Evolutionary conservation across 345 rosid genomes (phyloP).

Genomic region (Syzygium grande): DNA sequence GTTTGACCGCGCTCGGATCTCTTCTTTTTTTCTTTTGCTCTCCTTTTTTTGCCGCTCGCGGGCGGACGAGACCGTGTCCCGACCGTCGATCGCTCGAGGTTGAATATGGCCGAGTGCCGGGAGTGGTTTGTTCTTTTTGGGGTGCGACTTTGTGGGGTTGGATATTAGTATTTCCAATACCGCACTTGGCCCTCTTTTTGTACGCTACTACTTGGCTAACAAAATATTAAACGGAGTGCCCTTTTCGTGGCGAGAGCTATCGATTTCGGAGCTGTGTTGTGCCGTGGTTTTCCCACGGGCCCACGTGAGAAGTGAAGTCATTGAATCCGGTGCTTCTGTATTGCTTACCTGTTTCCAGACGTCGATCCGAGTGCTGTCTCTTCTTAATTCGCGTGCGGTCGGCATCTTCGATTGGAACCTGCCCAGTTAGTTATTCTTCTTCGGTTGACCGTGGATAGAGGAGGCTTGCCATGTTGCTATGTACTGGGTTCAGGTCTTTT

Average conservation of each 20-base stretch:
- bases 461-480: background rate
- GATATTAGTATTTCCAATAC: background rate
- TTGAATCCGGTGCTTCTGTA: background rate
- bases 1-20: slow-evolving; percentile 4
- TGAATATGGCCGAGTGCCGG: too few species aligned
- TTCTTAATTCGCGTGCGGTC: background rate
- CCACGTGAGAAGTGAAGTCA: background rate
- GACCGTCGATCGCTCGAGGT: too few species aligned
- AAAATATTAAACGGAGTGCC: background rate
- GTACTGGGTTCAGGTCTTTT: background rate
- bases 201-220: background rate
- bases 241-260: background rate
- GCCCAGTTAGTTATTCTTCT: background rate
- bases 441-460: background rate
- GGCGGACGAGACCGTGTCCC: background rate
- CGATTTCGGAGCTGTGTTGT: background rate
- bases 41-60: background rate
- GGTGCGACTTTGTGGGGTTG: background rate
- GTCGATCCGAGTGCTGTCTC: background rate
- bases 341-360: too few species aligned
- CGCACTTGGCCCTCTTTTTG: background rate
- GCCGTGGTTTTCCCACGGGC: background rate
- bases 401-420: background rate
- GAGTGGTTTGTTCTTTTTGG: background rate
- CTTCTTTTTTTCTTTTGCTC: background rate